Base-by-base conservation (phyloP, 306 rosid species). In the Argentina anserina region DNA sequence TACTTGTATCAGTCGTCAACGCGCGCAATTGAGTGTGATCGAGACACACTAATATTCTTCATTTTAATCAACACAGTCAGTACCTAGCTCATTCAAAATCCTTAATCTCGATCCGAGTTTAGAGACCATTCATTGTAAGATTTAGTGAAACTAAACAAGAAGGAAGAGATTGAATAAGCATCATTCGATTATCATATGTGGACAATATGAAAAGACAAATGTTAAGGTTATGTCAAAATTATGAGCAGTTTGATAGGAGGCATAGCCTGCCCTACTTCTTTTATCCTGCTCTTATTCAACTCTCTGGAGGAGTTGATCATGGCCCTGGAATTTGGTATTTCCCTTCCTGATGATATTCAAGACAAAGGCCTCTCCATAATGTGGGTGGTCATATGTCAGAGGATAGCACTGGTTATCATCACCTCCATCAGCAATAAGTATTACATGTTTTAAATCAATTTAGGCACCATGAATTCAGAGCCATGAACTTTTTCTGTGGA, bases 151-250 rank as follows among this genome's bases (percentile, higher is more conserved):
- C 47, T 56, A 0, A 71, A 36, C 70, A 71, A 45, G 76, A 62
- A 71, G 59, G 76, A 23, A 56, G 33, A 26, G 0, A 29, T 5
- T 13, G 65, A 28, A 28, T 84, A 77, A 78, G 95, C 82, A 91
- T 85, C 87, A 65, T 75, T 75, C 18, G 83, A 74, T 71, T 76
- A 81, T 84, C 77, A 81, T 72, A 87, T 82, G 81, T 56, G 90
- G 97, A 91, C 99, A 90, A 88, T 40, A 79, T 83, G 91, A 91
- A 89, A 89, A 81, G 97, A 94, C 96, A 94, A 91, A 87, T 81
- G 82, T 91, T 91, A 94, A 89, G 99, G 97, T 91, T 89, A 78
- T 85, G 90, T 88, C 97, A 90, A 83, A 73, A 91, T 61, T 33
- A 62, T 80, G 90, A 82, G 87, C 77, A 63, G 82, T 81, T 86